Evolutionary conservation across 768 basidiomycete species (phyloP).

Genomic region (Collybia sp.): DNA sequence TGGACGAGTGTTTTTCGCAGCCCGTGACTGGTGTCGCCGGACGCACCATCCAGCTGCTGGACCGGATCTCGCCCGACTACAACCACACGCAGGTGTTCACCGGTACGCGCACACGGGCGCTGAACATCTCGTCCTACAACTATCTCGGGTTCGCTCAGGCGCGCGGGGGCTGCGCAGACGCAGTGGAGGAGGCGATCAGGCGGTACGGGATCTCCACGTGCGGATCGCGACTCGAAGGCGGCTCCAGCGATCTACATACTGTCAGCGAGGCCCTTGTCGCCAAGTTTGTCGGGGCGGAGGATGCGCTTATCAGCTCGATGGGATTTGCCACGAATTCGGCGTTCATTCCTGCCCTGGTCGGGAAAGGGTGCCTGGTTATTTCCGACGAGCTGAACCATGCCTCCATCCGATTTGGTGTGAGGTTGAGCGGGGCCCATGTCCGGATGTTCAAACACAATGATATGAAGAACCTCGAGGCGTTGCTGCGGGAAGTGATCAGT

Average conservation of each 20-base stretch:
- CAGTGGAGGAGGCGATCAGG: conserved; percentile 78
- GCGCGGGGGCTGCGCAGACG: conserved; percentile 90
- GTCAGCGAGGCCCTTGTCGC: conserved; percentile 85
- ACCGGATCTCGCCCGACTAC: conserved; percentile 80
- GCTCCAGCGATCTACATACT: conserved; percentile 81
- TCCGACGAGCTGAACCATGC: conserved; percentile 98
- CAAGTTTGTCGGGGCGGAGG: conserved; percentile 86
- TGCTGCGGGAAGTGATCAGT: conserved; percentile 88
- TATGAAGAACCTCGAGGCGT: conserved; percentile 72
- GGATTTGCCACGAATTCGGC: conserved; percentile 97
- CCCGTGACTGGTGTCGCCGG: conserved; percentile 95
- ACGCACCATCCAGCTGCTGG: conserved; percentile 82
- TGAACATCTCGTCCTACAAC: conserved; percentile 98
- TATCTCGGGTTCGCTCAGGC: conserved; percentile 98
- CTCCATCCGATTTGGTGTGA: conserved; percentile 88
- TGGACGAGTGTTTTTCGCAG: conserved; percentile 93
- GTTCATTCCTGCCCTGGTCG: conserved; percentile 84
- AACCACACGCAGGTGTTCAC: conserved; percentile 75
- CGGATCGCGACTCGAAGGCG: conserved; percentile 78
- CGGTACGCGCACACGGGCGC: conserved; percentile 77
- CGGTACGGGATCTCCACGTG: conserved; percentile 78
- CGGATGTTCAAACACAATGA: conserved; percentile 98
- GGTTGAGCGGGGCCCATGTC: conserved; percentile 84
- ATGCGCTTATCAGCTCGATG: conserved; percentile 89
- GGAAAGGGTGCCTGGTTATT: conserved; percentile 90